phyloP scores from a whole-genome alignment of 2,329 filamentous ascomycete genomes.

The Hymenoscyphus infarciens region DNA sequence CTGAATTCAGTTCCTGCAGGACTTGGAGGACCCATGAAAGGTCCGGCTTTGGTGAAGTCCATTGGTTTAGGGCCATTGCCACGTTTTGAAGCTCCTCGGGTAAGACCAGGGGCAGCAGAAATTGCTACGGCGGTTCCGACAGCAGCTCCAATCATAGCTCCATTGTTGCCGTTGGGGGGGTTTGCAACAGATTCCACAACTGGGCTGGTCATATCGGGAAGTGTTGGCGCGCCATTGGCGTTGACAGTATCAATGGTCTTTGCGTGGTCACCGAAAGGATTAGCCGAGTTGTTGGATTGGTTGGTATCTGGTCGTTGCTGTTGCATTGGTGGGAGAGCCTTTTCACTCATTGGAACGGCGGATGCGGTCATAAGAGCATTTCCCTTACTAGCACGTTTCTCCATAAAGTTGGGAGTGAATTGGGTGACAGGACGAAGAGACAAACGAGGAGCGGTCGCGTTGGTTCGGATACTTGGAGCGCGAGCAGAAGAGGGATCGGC shows the following conservation, averaged over 20 bases:
- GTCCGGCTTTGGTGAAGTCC: conserved; percentile 49
- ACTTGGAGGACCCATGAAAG: conserved; percentile 47
- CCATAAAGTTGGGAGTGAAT: conserved; percentile 67
- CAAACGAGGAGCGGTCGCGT: conserved; percentile 67
- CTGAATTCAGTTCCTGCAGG: conserved; percentile 63
- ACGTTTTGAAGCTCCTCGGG: conserved; percentile 55
- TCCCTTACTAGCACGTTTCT: conserved; percentile 49
- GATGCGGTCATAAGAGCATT: conserved; percentile 39
- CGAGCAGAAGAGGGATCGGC: conserved; percentile 8
- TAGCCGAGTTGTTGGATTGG: conserved; percentile 51
- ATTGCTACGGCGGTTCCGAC: conserved; percentile 18
- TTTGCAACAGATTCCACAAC: neutral
- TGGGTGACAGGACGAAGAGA: conserved; percentile 81
- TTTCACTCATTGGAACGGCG: conserved; percentile 26
- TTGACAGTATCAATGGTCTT: conserved; percentile 45
- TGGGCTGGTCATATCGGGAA: conserved; percentile 34
- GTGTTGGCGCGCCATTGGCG: conserved; percentile 41
- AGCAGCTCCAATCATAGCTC: conserved; percentile 37
- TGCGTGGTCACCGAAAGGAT: conserved; percentile 68
- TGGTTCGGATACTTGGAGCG: conserved; percentile 20
- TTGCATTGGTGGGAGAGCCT: conserved; percentile 35
- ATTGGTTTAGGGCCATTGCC: conserved; percentile 46
- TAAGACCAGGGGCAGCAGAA: conserved; percentile 36
- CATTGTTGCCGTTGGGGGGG: conserved; percentile 34
- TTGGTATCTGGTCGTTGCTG: conserved; percentile 41